A percentile compares a stretch with the other conserved stretches of the same genome.
phyloP scores from a whole-genome alignment of 345 rosid genomes.

The Excoecaria cochinchinensis region DNA sequence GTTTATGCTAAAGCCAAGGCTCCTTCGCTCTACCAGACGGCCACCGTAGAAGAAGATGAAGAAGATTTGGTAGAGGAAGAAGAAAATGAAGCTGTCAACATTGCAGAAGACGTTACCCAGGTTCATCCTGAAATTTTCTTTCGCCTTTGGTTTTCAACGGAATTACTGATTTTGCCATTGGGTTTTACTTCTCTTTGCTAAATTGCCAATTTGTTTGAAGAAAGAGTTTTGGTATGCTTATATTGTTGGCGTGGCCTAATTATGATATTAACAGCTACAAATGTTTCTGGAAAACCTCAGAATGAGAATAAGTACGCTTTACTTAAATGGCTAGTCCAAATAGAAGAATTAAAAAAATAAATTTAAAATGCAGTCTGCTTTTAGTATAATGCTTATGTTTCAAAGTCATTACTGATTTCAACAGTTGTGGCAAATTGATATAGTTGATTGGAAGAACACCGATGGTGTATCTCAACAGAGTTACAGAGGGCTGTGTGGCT shows the following conservation, averaged over 20 bases:
- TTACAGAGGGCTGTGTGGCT: constrained; percentile 69
- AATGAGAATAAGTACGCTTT: too few relatives aligned
- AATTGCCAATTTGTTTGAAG: neutral
- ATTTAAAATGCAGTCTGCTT: neutral
- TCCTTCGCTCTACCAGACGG: constrained; percentile 24
- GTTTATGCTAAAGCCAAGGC: constrained; percentile 38
- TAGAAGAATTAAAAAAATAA: neutral
- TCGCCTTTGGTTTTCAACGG: neutral
- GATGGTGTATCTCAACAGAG: constrained; percentile 88
- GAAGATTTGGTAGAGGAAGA: constrained; percentile 25
- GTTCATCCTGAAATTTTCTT: constrained; percentile 25
- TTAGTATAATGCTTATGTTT: constrained; percentile 18
- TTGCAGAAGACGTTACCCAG: constrained; percentile 80
- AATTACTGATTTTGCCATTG: neutral
- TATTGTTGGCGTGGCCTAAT: too few relatives aligned
- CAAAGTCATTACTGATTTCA: constrained; percentile 26
- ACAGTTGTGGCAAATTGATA: constrained; percentile 34
- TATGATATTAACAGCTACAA: too few relatives aligned
- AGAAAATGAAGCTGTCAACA: constrained; percentile 48
- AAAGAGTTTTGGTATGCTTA: too few relatives aligned
- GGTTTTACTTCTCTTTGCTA: neutral
- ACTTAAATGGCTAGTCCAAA: neutral
- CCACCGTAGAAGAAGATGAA: constrained; percentile 27
- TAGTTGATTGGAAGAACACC: constrained; percentile 93
- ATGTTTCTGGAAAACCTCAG: too few relatives aligned